phyloP scores from a whole-genome alignment of 208 protist species.

The Wallacemonas rigidus region DNA sequence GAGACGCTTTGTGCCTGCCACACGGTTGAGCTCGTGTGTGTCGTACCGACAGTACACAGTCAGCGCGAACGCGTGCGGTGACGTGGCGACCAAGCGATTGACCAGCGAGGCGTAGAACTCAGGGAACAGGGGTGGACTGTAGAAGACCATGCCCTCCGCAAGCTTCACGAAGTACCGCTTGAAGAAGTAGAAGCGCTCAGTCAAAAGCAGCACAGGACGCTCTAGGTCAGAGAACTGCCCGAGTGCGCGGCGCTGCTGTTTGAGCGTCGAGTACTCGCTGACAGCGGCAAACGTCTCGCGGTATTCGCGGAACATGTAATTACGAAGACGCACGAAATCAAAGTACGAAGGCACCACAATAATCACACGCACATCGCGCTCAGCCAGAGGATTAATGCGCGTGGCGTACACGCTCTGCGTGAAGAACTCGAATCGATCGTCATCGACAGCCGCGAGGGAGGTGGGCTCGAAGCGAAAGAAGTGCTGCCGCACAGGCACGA shows the following conservation, averaged over 20 bases:
- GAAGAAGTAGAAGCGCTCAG: conserved; percentile 97
- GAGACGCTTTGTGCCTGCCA: conserved; percentile 88
- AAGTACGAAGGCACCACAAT: conserved; percentile 96
- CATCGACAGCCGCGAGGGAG: conserved; percentile 56
- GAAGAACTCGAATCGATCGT: conserved; percentile 94
- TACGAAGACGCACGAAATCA: conserved; percentile 96
- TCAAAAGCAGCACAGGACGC: conserved; percentile 91
- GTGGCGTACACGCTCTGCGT: conserved; percentile 79
- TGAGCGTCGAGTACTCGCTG: conserved; percentile 92
- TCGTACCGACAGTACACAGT: conserved; percentile 94
- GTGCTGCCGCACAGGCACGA: conserved; percentile 86
- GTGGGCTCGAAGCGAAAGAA: conserved; percentile 87
- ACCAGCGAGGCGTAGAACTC: conserved; percentile 94
- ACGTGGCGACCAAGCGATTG: conserved; percentile 73
- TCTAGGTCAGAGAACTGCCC: conserved; percentile 87
- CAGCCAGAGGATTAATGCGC: conserved; percentile 68
- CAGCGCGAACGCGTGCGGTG: conserved; percentile 79
- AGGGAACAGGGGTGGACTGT: conserved; percentile 92
- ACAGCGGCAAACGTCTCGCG: conserved; percentile 84
- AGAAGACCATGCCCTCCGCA: conserved; percentile 94
- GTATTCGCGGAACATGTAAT: conserved; percentile 93
- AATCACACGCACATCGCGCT: conserved; percentile 79
- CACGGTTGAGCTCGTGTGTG: conserved; percentile 88
- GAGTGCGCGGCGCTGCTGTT: conserved; percentile 77
- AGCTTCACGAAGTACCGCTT: conserved; percentile 93